Conservation (phyloP, 768 basidiomycete genomes). For the Lepiota brunneoincarnata region DNA sequence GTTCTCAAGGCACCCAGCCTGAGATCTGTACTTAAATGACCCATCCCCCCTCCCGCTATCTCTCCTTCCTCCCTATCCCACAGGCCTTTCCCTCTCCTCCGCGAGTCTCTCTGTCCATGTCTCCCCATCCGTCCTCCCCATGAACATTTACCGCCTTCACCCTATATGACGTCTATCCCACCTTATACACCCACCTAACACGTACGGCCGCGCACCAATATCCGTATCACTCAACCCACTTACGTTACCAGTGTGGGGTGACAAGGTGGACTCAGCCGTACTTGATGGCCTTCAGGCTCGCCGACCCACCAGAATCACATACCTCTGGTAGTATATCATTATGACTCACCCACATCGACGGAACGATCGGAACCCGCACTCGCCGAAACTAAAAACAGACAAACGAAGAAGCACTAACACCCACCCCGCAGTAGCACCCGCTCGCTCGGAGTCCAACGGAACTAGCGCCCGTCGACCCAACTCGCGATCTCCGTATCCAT, state of each 20-base stretch:
- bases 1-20: constrained; percentile 24
- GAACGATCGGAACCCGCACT: constrained; percentile 36
- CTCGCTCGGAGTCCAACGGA: constrained; percentile 17
- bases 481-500: constrained; percentile 43
- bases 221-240: constrained; percentile 55
- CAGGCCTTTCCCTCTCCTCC: constrained; percentile 19
- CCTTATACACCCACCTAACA: constrained; percentile 52
- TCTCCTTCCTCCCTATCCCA: constrained; percentile 18
- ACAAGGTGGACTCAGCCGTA: constrained; percentile 39
- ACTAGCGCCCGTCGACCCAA: constrained; percentile 28
- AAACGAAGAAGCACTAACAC: no score
- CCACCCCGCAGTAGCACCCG: no score
- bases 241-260: constrained; percentile 53
- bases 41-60: constrained; percentile 34
- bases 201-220: constrained; percentile 67
- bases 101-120: constrained; percentile 30
- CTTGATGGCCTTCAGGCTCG: constrained; percentile 32
- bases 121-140: constrained; percentile 37
- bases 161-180: constrained; percentile 52
- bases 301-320: constrained; percentile 28
- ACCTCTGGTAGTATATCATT: constrained; percentile 1
- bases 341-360: constrained; percentile 25
- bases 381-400: constrained; percentile 30
- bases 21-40: constrained; percentile 40
- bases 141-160: constrained; percentile 68